A percentile compares a stretch with the other conserved stretches of the same genome.
These are phyloP conservation scores for Haematococcus lacustris DNA, from an alignment of 139 green algal species.

Conservation along the genomic window DNA sequence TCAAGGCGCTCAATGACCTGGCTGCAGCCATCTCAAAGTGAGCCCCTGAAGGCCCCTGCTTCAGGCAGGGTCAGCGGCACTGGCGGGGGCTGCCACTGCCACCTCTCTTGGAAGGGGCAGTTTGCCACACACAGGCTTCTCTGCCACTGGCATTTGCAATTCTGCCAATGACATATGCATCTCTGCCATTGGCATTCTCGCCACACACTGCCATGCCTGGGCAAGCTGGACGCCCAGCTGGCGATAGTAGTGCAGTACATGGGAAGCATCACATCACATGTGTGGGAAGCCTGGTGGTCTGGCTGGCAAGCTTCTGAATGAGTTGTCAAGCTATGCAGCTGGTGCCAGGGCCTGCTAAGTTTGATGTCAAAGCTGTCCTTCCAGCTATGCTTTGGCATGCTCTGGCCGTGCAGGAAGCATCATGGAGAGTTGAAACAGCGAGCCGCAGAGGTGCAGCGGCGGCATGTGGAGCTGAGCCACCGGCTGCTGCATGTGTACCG, in stretches of 20 bases:
- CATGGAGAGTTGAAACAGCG: constrained; percentile 18
- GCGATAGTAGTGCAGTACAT: not conserved
- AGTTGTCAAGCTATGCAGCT: too few species aligned
- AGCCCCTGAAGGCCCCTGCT: not conserved
- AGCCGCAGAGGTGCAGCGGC: constrained; percentile 17
- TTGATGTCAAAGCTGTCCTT: too few species aligned
- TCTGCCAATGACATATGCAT: not conserved
- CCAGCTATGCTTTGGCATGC: too few species aligned
- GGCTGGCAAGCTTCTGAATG: too few species aligned
- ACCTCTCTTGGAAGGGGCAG: not conserved
- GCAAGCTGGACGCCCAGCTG: too few species aligned
- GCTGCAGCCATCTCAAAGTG: not conserved
- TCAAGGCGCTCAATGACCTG: constrained; percentile 22
- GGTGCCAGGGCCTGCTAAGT: too few species aligned
- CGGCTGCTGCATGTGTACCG: constrained; percentile 31
- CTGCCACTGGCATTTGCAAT: not conserved
- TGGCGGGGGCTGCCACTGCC: not conserved
- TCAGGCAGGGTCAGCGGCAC: not conserved
- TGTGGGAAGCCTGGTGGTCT: too few species aligned
- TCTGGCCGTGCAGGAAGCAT: constrained; percentile 3
- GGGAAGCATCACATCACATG: too few species aligned
- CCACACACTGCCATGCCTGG: not conserved
- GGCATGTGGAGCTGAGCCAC: constrained; percentile 36
- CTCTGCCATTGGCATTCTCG: not conserved
- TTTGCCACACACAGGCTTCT: not conserved